Base-by-base conservation (phyloP, 257 asterid species). In the Linderniella brevidens region DNA sequence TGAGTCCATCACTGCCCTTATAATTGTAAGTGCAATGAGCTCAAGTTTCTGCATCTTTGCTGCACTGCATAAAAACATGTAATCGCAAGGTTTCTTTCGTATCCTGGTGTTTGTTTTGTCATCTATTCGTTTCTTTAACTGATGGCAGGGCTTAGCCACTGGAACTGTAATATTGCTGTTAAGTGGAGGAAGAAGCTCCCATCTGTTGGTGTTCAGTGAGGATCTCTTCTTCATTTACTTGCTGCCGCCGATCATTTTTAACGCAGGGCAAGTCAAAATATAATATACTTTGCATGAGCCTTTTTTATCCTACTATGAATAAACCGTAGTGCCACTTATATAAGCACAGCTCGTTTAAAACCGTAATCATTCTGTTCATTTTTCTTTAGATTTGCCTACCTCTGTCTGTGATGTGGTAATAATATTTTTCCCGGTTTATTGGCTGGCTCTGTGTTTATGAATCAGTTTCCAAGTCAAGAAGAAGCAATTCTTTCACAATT, bases 401-500 rank as follows among this genome's bases (percentile, higher is more conserved):
- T 25, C 3, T 25, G 32, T 25, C 3, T 25, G 32, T 25, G 32
- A 25, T 25, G 32, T 25, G 32, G 32, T 25, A 2, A 25, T 25
- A 9, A 20, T 45, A 14, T 39, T 15, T 19, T 32, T 35, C 46
- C 14, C n/a, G 37, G 35, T 14, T 41, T 46, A 32, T 37, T 4
- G 50, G 41, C 47, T 16, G 44, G 36, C 48, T 50, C 29, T 19
- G n/a, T 11, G 53, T 41, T 51, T 15, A n/a, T n/a, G n/a, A 35
- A 41, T 69, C 96, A 90, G 98, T 76, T 90, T 90, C 75, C 99
- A 90, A 77, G 99, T 90, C 40, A 90, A 90, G 62, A 90, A 90
- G 94, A 90, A 90, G 60, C 95, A 86, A 41, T 90, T 90, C 71
- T 90, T 90, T 59, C 99, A 93, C 76, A 90, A 90, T 74, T 85